Conservation (phyloP, 495 filamentous ascomycete genomes). For the Parathielavia hyrcaniae region DNA sequence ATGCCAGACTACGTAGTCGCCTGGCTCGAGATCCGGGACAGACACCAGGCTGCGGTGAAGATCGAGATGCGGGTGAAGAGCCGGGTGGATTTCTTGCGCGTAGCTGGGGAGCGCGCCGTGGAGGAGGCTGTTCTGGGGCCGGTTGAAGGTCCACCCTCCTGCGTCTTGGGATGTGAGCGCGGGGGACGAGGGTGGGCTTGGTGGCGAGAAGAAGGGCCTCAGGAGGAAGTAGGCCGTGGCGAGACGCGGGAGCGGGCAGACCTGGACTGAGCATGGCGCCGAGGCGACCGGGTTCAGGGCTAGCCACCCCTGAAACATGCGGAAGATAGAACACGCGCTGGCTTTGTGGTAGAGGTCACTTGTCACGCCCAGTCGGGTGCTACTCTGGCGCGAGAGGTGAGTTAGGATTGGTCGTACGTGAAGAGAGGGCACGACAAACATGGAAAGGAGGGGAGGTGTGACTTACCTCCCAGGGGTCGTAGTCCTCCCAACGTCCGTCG, state of each 20-base stretch:
- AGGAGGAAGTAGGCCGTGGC: slow-evolving; percentile 81
- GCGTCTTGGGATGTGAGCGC: not conserved
- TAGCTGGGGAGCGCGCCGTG: slow-evolving; percentile 73
- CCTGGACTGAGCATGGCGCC: slow-evolving; percentile 57
- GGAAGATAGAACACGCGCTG: slow-evolving; percentile 75
- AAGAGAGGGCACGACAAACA: too few relatives aligned
- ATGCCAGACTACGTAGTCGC: slow-evolving; percentile 88
- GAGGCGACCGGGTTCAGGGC: slow-evolving; percentile 61
- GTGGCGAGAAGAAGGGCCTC: slow-evolving; percentile 73
- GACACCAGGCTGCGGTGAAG: slow-evolving; percentile 65
- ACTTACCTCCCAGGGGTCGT: slow-evolving; percentile 67
- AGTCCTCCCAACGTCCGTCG: slow-evolving; percentile 70
- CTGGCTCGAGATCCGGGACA: slow-evolving; percentile 65
- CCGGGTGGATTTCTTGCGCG: slow-evolving; percentile 63
- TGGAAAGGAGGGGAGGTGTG: not conserved
- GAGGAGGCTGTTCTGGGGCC: slow-evolving; percentile 48
- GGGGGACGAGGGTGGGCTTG: not conserved
- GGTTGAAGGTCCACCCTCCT: slow-evolving; percentile 33
- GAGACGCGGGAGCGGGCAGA: slow-evolving; percentile 68
- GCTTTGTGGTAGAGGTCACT: slow-evolving; percentile 78
- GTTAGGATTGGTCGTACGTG: too few relatives aligned
- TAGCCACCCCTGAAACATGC: slow-evolving; percentile 84
- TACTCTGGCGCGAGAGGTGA: slow-evolving; percentile 31
- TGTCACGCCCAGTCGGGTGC: slow-evolving; percentile 58
- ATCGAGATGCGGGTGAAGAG: slow-evolving; percentile 70